Evolutionary conservation across 805 yeast species (phyloP), one percentile per base, ranked within the genome.

Genomic region (Cyberlindnera nakhonratchasimensis): DNA sequence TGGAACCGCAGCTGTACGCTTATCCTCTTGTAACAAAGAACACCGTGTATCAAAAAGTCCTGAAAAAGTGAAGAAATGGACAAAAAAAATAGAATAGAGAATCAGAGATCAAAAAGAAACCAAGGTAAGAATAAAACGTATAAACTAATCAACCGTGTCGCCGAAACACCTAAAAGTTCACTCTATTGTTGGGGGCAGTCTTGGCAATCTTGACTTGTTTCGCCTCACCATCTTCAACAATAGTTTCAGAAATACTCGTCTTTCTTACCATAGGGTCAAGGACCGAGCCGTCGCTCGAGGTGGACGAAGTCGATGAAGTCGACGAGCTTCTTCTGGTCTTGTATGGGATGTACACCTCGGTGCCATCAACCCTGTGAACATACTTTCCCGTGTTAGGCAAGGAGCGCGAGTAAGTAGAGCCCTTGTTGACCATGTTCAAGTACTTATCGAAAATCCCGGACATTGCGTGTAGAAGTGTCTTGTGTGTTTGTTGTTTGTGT

Each of bases 381-480:
- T 42, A 39, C 39, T 41, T 46, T 6, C 46, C 47, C 2, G 58
- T 41, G 40, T 55, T 58, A 4, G 48, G 48, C 22, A 44, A 29
- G 7, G 53, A 34, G 16, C 41, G 46, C 5, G 56, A 50, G 42
- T 50, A 35, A 39, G 51, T 52, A 11, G 53, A 42, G 34, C 23
- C 37, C 36, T 46, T 42, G 38, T 52, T 51, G 47, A 57, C 43
- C 52, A 49, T 45, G 43, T 44, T 45, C 16, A 58, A 30, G 44
- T 58, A 58, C 34, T 55, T 57, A 40, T 58, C 62, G 29, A 58
- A 58, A 43, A 58, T 58, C 34, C 62, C 62, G 5, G 62, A 58
- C 62, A 58, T 54, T 48, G 42, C 47, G 34, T 23, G 37, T 23
- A 7, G 12, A n/a, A 17, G 4, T 21, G 6, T 12, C 14, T 23